phyloP scores from a whole-genome alignment of 2,329 filamentous ascomycete species.

The Penicillium sp. region DNA sequence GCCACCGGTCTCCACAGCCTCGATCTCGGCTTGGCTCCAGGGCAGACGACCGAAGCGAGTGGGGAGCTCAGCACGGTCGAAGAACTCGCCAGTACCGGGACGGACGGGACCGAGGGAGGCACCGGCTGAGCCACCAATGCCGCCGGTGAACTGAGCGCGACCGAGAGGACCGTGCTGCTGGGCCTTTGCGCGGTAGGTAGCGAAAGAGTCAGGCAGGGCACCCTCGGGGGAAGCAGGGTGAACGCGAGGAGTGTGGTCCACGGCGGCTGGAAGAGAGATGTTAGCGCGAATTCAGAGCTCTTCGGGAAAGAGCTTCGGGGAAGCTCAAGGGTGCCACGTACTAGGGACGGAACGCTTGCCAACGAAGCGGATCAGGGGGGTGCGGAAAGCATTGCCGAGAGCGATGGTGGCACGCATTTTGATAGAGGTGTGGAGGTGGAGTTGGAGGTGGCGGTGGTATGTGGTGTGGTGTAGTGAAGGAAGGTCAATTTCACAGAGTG shows the following conservation, averaged over 20 bases:
- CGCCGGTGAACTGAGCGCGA: slow-evolving; percentile 38
- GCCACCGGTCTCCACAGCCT: slow-evolving; percentile 91
- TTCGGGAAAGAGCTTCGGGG: not conserved
- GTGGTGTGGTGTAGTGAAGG: slow-evolving; percentile 10
- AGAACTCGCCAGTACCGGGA: slow-evolving; percentile 73
- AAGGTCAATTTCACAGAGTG: slow-evolving; percentile 20
- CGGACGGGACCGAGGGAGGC: slow-evolving; percentile 70
- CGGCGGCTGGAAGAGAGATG: slow-evolving; percentile 32
- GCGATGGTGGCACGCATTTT: slow-evolving; percentile 46
- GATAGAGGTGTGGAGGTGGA: slow-evolving; percentile 10
- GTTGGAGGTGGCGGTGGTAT: slow-evolving; percentile 2
- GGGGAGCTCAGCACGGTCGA: slow-evolving; percentile 88
- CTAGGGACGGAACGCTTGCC: slow-evolving; percentile 49
- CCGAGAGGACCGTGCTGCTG: slow-evolving; percentile 65
- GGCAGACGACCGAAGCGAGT: slow-evolving; percentile 74
- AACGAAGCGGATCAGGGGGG: slow-evolving; percentile 53
- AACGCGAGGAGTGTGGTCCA: slow-evolving; percentile 58
- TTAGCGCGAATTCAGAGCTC: slow-evolving; percentile 14
- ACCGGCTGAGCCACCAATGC: slow-evolving; percentile 64
- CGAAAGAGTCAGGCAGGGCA: slow-evolving; percentile 62
- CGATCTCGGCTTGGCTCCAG: slow-evolving; percentile 82
- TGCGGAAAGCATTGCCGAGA: slow-evolving; percentile 44
- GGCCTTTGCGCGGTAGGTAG: slow-evolving; percentile 62
- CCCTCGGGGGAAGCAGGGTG: slow-evolving; percentile 60
- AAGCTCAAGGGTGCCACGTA: slow-evolving; percentile 27